phyloP scores from a whole-genome alignment of 768 basidiomycete genomes.

The Tricholoma furcatifolium region DNA sequence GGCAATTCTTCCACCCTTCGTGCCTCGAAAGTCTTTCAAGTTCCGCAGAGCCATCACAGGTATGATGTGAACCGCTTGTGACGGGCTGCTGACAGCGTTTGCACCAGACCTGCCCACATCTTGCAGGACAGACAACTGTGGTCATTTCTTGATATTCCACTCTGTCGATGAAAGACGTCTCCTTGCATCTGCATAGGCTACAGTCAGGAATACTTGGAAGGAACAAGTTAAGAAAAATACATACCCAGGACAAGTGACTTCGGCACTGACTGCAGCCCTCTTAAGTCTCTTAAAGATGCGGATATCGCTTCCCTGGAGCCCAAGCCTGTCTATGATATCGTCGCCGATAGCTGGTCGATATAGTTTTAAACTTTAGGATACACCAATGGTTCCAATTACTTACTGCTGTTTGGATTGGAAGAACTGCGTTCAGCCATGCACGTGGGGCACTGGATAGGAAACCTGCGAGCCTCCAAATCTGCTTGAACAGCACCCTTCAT shows the following conservation, averaged over 20 bases:
- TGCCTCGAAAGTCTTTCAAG: slow-evolving; percentile 49
- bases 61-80: slow-evolving; percentile 28
- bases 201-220: background rate
- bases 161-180: slow-evolving; percentile 49
- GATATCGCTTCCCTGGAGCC: slow-evolving; percentile 40
- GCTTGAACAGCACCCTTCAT: slow-evolving; percentile 37
- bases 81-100: slow-evolving; percentile 52
- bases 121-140: slow-evolving; percentile 48
- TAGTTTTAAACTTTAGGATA: background rate
- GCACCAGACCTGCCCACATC: slow-evolving; percentile 58
- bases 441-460: slow-evolving; percentile 60
- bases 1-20: slow-evolving; percentile 66
- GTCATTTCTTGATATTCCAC: slow-evolving; percentile 38
- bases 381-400: background rate
- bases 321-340: slow-evolving; percentile 41
- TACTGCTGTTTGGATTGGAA: background rate
- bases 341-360: slow-evolving; percentile 38
- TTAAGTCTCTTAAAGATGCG: slow-evolving; percentile 46
- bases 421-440: slow-evolving; percentile 34
- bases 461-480: slow-evolving; percentile 52
- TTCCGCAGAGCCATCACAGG: slow-evolving; percentile 59
- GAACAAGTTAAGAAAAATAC: slow-evolving; percentile 8
- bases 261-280: slow-evolving; percentile 36
- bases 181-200: slow-evolving; percentile 41
- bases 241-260: slow-evolving; percentile 51